Conservation (phyloP, 202 grass and related monocot species). For the Digitaria exilis region DNA sequence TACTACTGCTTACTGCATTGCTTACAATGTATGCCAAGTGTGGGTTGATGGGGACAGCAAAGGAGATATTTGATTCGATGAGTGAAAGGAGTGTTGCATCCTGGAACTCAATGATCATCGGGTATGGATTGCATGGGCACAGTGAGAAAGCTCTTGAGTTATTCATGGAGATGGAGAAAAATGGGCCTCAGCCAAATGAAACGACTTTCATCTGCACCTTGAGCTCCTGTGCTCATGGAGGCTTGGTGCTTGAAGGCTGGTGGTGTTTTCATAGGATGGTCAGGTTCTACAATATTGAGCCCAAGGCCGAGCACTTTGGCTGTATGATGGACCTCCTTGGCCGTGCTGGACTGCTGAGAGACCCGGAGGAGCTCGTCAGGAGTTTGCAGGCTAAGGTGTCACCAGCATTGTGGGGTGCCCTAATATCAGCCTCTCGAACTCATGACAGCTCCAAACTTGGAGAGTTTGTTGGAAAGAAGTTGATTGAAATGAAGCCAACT, state of each 20-base stretch:
- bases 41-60: background rate
- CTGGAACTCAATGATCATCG: slow-evolving; percentile 25
- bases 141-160: slow-evolving; percentile 11
- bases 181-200: slow-evolving; percentile 4
- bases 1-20: slow-evolving; percentile 14
- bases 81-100: background rate
- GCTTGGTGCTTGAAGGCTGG: slow-evolving; percentile 26
- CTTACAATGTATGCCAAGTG: slow-evolving; percentile 30
- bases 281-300: slow-evolving; percentile 19
- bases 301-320: slow-evolving; percentile 20
- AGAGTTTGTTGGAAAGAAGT: slow-evolving; percentile 1
- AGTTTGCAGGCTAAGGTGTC: slow-evolving; percentile 17
- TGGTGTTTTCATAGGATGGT: slow-evolving; percentile 27
- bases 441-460: slow-evolving; percentile 23
- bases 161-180: slow-evolving; percentile 29
- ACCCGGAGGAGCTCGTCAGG: background rate
- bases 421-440: background rate
- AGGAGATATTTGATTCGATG: slow-evolving; percentile 25
- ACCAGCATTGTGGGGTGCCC: slow-evolving; percentile 9
- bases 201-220: slow-evolving; percentile 21
- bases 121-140: slow-evolving; percentile 18
- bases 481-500: slow-evolving; percentile 25
- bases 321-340: slow-evolving; percentile 20
- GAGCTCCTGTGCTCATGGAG: slow-evolving; percentile 19
- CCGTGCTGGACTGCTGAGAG: slow-evolving; percentile 16